Evolutionary conservation across 108 stramenopile genomes (phyloP), one percentile per base, ranked within the genome.

Genomic region (Cyclotella baltica): DNA sequence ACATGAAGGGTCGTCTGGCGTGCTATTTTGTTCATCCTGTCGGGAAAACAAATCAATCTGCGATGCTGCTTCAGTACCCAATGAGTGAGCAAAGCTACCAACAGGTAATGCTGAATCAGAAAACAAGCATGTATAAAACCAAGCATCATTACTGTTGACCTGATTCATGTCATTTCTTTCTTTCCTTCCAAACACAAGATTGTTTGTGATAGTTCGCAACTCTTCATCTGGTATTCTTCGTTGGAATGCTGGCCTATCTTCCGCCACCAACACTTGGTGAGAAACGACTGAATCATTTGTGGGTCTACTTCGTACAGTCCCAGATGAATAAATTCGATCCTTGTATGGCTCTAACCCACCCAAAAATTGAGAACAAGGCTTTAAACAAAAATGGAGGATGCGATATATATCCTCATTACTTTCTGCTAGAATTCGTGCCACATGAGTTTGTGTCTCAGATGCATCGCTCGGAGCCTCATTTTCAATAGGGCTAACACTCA

Each of bases 81-180:
- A 77, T 37, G 94, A 95, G 81, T 95, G 94, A 2, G 94, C 94
- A 83, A 95, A 95, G 46, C 88, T 83, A 23, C 94, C 94, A 40
- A 89, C 88, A 16, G 94, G 94, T 36, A 95, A 81, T 25, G 78
- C 69, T 3, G 94, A 95, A 62, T 95, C 94, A 23, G 90, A 87
- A 58, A 95, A 68, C 25, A 55, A 56, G 66, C 71, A 80, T 47
- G 71, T n/a, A 28, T 70, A 56, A 72, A 80, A 80, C 78, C 78
- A 80, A 40, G 72, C 62, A 61, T 72, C 64, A 62, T 38, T 29
- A 25, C 3, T 5, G 31, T 31, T 35, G 2, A 4, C 29, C 25
- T 52, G 22, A 58, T 61, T 40, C 37, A 19, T 18, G 53, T 66
- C 34, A 31, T 34, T 34, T 34, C 50, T 19, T 27, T 76, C 57